phyloP scores from a whole-genome alignment of 129 eudicot species.

The Flaveria ramosissima region DNA sequence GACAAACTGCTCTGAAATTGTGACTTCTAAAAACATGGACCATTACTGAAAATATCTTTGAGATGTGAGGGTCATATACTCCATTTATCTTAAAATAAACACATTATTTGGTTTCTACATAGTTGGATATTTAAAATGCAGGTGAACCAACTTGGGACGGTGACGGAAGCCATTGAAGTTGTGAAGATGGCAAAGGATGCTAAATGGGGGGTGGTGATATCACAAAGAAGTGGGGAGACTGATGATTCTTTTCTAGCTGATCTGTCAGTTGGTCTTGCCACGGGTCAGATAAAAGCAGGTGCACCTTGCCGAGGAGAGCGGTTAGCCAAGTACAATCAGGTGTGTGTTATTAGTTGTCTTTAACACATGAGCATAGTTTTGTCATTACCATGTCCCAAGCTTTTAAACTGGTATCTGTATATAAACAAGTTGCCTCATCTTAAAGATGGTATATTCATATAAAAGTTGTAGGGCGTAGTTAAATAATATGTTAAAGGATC shows the following conservation, averaged over 20 bases:
- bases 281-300: slow-evolving; percentile 93
- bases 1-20: background rate
- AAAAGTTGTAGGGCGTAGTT: too few relatives aligned
- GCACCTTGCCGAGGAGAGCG: slow-evolving; percentile 99
- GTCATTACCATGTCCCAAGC: background rate
- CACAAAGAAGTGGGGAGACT: slow-evolving; percentile 97
- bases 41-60: background rate
- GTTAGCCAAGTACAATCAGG: slow-evolving; percentile 95
- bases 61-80: background rate
- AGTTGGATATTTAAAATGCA: slow-evolving; percentile 5
- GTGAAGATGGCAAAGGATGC: slow-evolving; percentile 97
- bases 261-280: slow-evolving; percentile 85
- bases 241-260: slow-evolving; percentile 94
- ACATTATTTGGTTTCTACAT: too few relatives aligned
- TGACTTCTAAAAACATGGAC: background rate
- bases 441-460: background rate
- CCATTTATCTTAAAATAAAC: background rate
- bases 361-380: background rate
- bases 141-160: slow-evolving; percentile 93
- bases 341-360: slow-evolving; percentile 1
- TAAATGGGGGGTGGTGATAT: slow-evolving; percentile 85
- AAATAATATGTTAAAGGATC: too few relatives aligned
- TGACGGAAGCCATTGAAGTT: slow-evolving; percentile 89
- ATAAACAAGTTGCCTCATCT: background rate
- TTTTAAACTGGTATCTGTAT: background rate